Evolutionary conservation across 139 green algal genomes (phyloP).

Genomic region (Chlamydomonas urium): DNA sequence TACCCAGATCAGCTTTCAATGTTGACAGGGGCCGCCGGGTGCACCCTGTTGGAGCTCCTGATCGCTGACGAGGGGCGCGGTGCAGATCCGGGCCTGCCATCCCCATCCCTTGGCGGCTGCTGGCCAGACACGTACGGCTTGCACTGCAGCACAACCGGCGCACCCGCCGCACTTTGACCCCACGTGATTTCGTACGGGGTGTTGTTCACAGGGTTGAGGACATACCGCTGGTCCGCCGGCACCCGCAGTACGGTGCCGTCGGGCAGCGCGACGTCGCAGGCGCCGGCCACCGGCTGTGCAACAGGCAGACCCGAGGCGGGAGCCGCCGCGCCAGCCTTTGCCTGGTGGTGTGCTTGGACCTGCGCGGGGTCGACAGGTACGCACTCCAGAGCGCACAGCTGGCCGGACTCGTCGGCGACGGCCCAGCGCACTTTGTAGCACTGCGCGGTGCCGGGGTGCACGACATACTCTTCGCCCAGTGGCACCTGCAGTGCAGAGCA

Average conservation of each 20-base stretch:
- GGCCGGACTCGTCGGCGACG: conserved; percentile 61
- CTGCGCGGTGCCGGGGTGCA: conserved; percentile 22
- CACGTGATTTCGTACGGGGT: background rate
- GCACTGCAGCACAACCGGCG: background rate
- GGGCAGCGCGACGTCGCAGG: background rate
- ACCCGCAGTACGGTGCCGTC: conserved; percentile 6
- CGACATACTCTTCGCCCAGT: conserved; percentile 45
- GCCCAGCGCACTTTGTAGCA: conserved; percentile 56
- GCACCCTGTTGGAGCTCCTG: too few species aligned
- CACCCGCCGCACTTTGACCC: background rate
- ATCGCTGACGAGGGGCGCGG: background rate
- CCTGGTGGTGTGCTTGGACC: too few species aligned
- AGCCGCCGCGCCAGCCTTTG: background rate
- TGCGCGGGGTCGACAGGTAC: background rate
- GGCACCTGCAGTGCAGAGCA: conserved; percentile 25
- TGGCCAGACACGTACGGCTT: background rate
- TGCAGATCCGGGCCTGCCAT: background rate
- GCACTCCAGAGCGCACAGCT: conserved; percentile 25
- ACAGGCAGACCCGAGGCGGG: background rate
- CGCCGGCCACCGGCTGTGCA: too few species aligned
- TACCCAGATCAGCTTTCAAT: too few species aligned
- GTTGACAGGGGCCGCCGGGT: too few species aligned
- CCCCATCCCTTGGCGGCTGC: background rate
- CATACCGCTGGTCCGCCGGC: conserved; percentile 1
- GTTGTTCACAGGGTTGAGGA: conserved; percentile 6